Evolutionary conservation across 2,329 filamentous ascomycete species (phyloP).

Genomic region (Monilinia fructigena): DNA sequence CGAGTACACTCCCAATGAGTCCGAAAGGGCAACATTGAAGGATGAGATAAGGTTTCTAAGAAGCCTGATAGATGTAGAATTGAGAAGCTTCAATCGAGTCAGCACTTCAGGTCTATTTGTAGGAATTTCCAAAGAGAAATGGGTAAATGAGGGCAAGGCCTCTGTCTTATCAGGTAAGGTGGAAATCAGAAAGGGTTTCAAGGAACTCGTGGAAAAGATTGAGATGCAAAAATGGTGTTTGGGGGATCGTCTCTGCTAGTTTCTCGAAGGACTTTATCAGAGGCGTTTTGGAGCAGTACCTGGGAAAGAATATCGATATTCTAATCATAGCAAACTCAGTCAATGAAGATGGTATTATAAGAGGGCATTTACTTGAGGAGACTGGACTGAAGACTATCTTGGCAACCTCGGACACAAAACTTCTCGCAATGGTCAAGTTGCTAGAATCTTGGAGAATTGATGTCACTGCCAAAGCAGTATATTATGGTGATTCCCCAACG

Average conservation of each 20-base stretch:
- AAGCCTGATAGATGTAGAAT: conserved; percentile 32
- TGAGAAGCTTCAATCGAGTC: conserved; percentile 33
- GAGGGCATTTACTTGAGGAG: conserved; percentile 13
- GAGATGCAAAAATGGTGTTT: conserved; percentile 18
- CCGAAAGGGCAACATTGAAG: conserved; percentile 27
- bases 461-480: conserved; percentile 26
- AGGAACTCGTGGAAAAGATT: conserved; percentile 26
- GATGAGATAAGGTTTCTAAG: conserved; percentile 31
- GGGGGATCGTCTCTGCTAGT: conserved; percentile 36
- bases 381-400: conserved; percentile 22
- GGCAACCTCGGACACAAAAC: conserved; percentile 35
- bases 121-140: conserved; percentile 27
- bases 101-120: conserved; percentile 34
- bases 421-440: conserved; percentile 29
- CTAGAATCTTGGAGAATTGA: conserved; percentile 22
- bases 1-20: conserved; percentile 27
- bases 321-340: conserved; percentile 31
- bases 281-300: conserved; percentile 28
- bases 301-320: conserved; percentile 8
- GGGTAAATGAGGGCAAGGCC: conserved; percentile 27
- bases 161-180: conserved; percentile 29
- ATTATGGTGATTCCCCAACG: conserved; percentile 39
- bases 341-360: conserved; percentile 30
- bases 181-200: conserved; percentile 29
- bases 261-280: conserved; percentile 33